Conservation (phyloP, 495 filamentous ascomycete species). For the Aspergillus leporis region DNA sequence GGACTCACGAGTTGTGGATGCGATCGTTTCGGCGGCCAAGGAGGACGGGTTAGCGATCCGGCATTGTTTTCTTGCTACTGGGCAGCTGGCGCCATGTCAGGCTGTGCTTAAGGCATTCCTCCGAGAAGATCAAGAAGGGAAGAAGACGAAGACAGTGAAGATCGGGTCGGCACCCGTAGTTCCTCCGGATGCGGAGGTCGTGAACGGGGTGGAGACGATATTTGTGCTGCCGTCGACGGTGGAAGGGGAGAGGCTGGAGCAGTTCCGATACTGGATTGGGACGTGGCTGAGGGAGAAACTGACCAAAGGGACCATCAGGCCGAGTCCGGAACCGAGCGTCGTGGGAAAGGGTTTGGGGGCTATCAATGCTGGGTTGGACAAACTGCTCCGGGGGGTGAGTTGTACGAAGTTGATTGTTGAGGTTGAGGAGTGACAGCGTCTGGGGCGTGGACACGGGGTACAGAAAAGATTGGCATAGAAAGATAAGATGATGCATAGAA, state of each 20-base stretch:
- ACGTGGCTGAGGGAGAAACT: conserved; percentile 44
- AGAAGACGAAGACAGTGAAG: conserved; percentile 25
- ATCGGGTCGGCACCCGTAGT: conserved; percentile 39
- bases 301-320: conserved; percentile 39
- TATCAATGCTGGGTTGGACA: conserved; percentile 46
- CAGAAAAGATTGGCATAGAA: no score
- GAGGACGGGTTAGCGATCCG: conserved; percentile 41
- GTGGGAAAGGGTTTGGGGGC: conserved; percentile 45
- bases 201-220: conserved; percentile 41
- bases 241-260: conserved; percentile 34
- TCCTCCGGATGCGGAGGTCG: conserved; percentile 28
- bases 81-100: conserved; percentile 33
- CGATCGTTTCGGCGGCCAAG: conserved; percentile 42
- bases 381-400: conserved; percentile 44
- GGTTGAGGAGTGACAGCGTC: conserved; percentile 29
- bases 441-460: neutral
- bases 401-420: conserved; percentile 50
- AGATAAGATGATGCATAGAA: no score
- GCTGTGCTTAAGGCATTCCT: conserved; percentile 40
- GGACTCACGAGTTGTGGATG: conserved; percentile 40
- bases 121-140: conserved; percentile 13
- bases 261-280: conserved; percentile 43
- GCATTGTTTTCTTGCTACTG: conserved; percentile 43
- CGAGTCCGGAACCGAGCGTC: conserved; percentile 45
- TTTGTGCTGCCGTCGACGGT: conserved; percentile 38